Conservation (phyloP, 1,139 yeast genomes). For the Kodamaea arcana region DNA sequence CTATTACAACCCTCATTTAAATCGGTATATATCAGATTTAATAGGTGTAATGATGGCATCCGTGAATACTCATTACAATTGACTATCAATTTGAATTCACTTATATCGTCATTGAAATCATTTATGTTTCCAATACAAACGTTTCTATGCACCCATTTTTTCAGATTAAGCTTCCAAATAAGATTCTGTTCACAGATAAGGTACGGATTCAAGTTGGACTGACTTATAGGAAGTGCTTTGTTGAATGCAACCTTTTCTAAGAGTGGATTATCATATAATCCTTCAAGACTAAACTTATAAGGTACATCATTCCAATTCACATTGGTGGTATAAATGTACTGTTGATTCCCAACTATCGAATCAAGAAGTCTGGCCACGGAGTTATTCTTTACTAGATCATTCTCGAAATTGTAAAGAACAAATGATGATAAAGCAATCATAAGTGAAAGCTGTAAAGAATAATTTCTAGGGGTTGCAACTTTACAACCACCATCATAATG, state of each 20-base stretch:
- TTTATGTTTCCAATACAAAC: constrained; percentile 33
- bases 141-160: constrained; percentile 26
- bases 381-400: constrained; percentile 11
- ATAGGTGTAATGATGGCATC: constrained; percentile 23
- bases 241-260: constrained; percentile 2
- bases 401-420: constrained; percentile 28
- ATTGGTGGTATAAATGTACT: constrained; percentile 10
- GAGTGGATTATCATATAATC: constrained; percentile 2
- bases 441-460: constrained; percentile 25
- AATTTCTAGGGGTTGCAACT: constrained; percentile 20
- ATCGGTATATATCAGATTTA: constrained; percentile 14
- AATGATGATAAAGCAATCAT: constrained; percentile 34
- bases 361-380: constrained; percentile 11
- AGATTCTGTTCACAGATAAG: constrained; percentile 35
- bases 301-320: constrained; percentile 9
- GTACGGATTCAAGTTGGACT: constrained; percentile 16
- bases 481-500: background rate
- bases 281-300: background rate
- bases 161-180: constrained; percentile 33
- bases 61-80: constrained; percentile 34
- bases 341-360: constrained; percentile 9
- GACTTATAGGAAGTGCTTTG: constrained; percentile 1
- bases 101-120: constrained; percentile 24
- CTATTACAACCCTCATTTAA: constrained; percentile 8
- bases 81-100: constrained; percentile 28